Base-by-base conservation (phyloP, 2,329 filamentous ascomycete genomes). In the Juglanconis juglandina region DNA sequence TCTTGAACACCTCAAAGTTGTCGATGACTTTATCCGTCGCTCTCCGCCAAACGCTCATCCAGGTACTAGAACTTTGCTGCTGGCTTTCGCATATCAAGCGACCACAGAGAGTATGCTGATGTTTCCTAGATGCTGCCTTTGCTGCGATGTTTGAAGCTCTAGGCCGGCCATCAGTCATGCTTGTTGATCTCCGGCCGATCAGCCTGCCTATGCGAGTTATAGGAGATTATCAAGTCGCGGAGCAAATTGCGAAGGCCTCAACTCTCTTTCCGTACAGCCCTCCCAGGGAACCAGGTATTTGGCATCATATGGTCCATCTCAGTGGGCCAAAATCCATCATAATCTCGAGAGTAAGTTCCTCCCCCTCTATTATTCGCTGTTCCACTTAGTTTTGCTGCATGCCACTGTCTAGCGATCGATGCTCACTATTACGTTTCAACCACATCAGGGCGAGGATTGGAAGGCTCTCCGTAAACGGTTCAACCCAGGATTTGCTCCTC, bases 401-500 rank as follows among this genome's bases (percentile, higher is more conserved):
- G 24, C 24, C 24, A 24, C 24, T 24, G 24, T 24, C 24, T 24
- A 24, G 24, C 24, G 46, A 6, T 32, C 8, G 17, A 30, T 30
- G n/a, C 47, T 49, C 9, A 34, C 32, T 11, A 32, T 33, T 9
- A 14, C 33, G 10, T 34, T 14, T 17, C 6, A 13, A 35, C 14
- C 5, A 8, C 11, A 17, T 42, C 42, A 68, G 53, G 67, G 64
- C 10, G 69, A 72, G 7, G 58, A 69, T 5, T 74, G 71, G 70
- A 73, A 71, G 62, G 54, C 52, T 3, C 44, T 69, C 3, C 69
- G 74, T 13, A 75, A 71, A 62, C 66, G 69, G 17, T 75, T 71
- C 65, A 76, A 72, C 60, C 71, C 70, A 0, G 74, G 72, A 0
- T 77, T 76, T 53, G 70, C 74, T 1, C 72, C 71, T 1, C 70